phyloP scores from a whole-genome alignment of 768 basidiomycete species.

The Chalciporus pseudorubinellus region DNA sequence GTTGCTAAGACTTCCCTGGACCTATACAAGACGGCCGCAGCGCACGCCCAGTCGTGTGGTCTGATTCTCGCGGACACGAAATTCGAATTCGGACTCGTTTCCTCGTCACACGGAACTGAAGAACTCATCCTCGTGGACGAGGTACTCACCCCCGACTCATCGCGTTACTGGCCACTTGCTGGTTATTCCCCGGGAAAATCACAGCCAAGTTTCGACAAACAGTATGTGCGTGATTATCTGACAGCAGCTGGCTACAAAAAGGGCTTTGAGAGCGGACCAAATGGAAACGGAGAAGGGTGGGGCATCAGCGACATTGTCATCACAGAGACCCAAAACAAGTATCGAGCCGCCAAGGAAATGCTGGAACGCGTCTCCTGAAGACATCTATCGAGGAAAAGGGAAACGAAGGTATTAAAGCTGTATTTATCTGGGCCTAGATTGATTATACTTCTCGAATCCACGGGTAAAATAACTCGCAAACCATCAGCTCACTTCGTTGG shows the following conservation, averaged over 20 bases:
- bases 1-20: constrained; percentile 60
- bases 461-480: neutral
- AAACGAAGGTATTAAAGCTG: neutral
- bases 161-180: constrained; percentile 88
- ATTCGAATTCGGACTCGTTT: constrained; percentile 92
- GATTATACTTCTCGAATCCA: neutral
- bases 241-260: constrained; percentile 68
- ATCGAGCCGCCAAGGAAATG: constrained; percentile 70
- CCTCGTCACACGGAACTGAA: constrained; percentile 34
- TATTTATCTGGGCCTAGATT: constrained; percentile 3
- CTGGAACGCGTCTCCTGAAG: constrained; percentile 37
- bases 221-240: constrained; percentile 91
- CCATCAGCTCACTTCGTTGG: neutral
- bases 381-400: neutral
- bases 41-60: constrained; percentile 68
- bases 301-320: constrained; percentile 74
- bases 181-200: constrained; percentile 69
- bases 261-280: constrained; percentile 73
- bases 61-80: constrained; percentile 98
- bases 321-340: constrained; percentile 71
- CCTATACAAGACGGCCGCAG: constrained; percentile 73
- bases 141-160: constrained; percentile 95
- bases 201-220: constrained; percentile 95
- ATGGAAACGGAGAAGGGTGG: constrained; percentile 74
- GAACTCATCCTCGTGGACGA: constrained; percentile 90